Evolutionary conservation across 1,284 basidiomycete species (phyloP).

Genomic region (Coniferiporia weirii): DNA sequence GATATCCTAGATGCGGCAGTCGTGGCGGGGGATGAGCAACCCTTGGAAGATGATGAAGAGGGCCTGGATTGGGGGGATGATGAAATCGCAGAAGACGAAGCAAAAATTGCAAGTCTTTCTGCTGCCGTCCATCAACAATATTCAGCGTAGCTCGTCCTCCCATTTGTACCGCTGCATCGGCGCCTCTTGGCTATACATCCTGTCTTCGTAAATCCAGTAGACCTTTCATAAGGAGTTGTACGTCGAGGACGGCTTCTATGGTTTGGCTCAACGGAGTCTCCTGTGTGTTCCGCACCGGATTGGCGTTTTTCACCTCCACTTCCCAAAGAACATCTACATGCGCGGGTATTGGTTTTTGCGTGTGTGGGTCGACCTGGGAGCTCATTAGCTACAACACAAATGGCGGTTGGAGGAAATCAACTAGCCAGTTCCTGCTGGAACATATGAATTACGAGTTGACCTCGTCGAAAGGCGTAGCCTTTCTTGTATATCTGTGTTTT

Average conservation of each 20-base stretch:
- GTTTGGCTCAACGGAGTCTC: conserved; percentile 57
- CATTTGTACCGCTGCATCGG: not conserved
- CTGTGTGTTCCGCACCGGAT: conserved; percentile 66
- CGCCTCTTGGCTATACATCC: conserved; percentile 6
- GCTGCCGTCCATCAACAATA: conserved; percentile 5
- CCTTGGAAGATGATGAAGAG: conserved; percentile 41
- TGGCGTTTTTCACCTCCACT: conserved; percentile 76
- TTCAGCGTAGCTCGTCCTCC: not conserved
- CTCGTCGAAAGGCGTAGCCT: conserved; percentile 68
- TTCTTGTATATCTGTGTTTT: conserved; percentile 72
- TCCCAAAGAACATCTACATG: conserved; percentile 75
- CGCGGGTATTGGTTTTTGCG: conserved; percentile 64
- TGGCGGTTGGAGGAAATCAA: not conserved
- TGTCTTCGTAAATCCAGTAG: conserved; percentile 21
- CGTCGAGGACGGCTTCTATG: conserved; percentile 68
- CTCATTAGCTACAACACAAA: not conserved
- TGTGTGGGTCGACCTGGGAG: conserved; percentile 59
- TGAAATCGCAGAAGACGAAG: conserved; percentile 28
- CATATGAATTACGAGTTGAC: conserved; percentile 67
- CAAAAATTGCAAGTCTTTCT: conserved; percentile 14
- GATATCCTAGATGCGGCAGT: not conserved
- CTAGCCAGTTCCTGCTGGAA: conserved; percentile 74
- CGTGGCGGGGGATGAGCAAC: not conserved
- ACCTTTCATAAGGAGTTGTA: conserved; percentile 70
- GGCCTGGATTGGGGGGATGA: conserved; percentile 59